These are phyloP conservation scores for Ophiostoma piceae DNA, from an alignment of 2,329 filamentous ascomycete genomes.

Conservation along the genomic window DNA sequence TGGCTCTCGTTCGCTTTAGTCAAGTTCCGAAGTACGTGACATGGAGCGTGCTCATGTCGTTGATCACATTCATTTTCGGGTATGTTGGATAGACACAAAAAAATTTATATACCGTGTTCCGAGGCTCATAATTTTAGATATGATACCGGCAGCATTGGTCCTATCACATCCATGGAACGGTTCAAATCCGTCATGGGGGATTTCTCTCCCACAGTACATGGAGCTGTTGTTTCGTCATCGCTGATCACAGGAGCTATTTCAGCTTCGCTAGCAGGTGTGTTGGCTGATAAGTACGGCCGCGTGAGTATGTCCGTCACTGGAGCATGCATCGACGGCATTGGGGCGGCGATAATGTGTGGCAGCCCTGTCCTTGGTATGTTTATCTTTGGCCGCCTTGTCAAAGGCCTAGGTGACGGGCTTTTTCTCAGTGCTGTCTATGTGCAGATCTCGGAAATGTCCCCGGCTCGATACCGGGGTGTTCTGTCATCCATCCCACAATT, in stretches of 20 bases:
- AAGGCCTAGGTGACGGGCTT: constrained; percentile 9
- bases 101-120: neutral
- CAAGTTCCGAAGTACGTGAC: neutral
- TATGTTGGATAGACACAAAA: neutral
- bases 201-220: neutral
- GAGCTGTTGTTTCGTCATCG: constrained; percentile 12
- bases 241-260: constrained; percentile 11
- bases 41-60: neutral
- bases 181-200: constrained; percentile 10
- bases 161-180: neutral
- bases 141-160: constrained; percentile 14
- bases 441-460: constrained; percentile 11
- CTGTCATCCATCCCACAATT: constrained; percentile 11
- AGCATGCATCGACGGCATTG: constrained; percentile 8
- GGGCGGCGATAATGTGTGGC: constrained; percentile 7
- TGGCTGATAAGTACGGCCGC: constrained; percentile 12
- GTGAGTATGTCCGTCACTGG: constrained; percentile 2
- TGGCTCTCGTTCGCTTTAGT: neutral
- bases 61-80: constrained; percentile 2
- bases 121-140: neutral
- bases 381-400: constrained; percentile 11
- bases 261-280: constrained; percentile 1
- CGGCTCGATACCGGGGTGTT: constrained; percentile 6
- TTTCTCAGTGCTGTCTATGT: constrained; percentile 12
- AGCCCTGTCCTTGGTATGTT: constrained; percentile 1